A percentile compares a stretch with the other conserved stretches of the same genome.
Conservation (phyloP, 352 stramenopile genomes). For the Phytopythium mirpurense region DNA sequence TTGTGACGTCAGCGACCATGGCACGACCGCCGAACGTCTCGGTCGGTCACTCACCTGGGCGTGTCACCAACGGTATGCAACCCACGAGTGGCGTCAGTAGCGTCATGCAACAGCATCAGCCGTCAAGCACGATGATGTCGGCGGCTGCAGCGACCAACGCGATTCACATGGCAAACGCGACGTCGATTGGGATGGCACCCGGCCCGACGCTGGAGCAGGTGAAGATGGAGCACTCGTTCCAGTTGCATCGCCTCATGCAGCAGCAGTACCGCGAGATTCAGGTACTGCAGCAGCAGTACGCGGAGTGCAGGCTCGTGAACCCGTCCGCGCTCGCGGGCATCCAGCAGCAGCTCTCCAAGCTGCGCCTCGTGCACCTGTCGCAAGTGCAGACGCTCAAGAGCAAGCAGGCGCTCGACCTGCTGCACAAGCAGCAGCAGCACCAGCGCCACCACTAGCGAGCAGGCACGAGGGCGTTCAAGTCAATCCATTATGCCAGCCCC, state of each 20-base stretch:
- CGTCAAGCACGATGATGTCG: neutral
- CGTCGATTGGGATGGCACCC: neutral
- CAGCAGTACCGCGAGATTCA: conserved; percentile 87
- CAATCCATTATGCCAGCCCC: too few relatives aligned
- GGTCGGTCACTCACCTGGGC: neutral
- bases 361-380: conserved; percentile 78
- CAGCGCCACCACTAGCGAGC: neutral
- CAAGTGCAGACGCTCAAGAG: conserved; percentile 85
- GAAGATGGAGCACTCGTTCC: conserved; percentile 85
- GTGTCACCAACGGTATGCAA: neutral
- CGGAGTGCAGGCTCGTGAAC: conserved; percentile 67
- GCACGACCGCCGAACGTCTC: neutral
- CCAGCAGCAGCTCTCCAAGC: conserved; percentile 79
- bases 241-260: conserved; percentile 84
- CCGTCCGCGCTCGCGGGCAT: conserved; percentile 69
- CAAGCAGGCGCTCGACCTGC: conserved; percentile 74
- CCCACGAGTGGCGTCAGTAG: neutral
- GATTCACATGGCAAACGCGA: conserved; percentile 3
- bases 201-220: conserved; percentile 44
- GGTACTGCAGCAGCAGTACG: conserved; percentile 79
- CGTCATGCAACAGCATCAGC: neutral
- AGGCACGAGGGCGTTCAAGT: too few relatives aligned
- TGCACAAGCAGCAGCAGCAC: conserved; percentile 38
- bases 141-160: neutral
- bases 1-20: neutral